Evolutionary conservation across 345 rosid species (phyloP).

Genomic region (Salix brachista): DNA sequence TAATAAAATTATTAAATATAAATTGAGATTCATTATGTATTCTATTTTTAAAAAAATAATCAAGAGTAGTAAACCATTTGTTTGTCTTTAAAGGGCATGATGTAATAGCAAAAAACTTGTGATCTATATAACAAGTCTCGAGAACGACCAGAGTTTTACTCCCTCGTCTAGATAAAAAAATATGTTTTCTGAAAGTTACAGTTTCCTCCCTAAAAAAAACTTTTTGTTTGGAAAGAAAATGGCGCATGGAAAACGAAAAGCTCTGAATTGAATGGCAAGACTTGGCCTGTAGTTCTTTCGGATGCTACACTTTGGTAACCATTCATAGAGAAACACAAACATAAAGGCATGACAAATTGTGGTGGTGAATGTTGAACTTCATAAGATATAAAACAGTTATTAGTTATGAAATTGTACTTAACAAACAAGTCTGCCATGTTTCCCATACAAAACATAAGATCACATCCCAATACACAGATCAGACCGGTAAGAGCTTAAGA

Average conservation of each 20-base stretch:
- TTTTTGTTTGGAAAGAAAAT: no score
- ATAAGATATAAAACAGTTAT: not conserved
- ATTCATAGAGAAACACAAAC: not conserved
- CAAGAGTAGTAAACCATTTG: no score
- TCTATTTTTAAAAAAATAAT: no score
- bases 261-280: no score
- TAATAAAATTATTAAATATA: no score
- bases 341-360: not conserved
- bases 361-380: not conserved
- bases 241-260: no score
- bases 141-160: rapidly evolving
- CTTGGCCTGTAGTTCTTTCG: not conserved
- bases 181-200: no score
- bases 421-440: slow-evolving; percentile 2
- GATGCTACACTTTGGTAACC: not conserved
- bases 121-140: no score
- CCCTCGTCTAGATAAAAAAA: rapidly evolving
- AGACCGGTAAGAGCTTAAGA: slow-evolving; percentile 6
- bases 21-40: no score
- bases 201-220: no score
- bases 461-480: slow-evolving; percentile 8
- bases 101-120: rapidly evolving
- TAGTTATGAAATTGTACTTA: slow-evolving; percentile 7
- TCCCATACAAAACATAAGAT: slow-evolving; percentile 11
- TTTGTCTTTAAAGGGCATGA: no score